Percentiles rank a stretch among this genome's conserved stretches.
Evolutionary conservation across 495 filamentous ascomycete species (phyloP).

Genomic region (Penicillium lagena): DNA sequence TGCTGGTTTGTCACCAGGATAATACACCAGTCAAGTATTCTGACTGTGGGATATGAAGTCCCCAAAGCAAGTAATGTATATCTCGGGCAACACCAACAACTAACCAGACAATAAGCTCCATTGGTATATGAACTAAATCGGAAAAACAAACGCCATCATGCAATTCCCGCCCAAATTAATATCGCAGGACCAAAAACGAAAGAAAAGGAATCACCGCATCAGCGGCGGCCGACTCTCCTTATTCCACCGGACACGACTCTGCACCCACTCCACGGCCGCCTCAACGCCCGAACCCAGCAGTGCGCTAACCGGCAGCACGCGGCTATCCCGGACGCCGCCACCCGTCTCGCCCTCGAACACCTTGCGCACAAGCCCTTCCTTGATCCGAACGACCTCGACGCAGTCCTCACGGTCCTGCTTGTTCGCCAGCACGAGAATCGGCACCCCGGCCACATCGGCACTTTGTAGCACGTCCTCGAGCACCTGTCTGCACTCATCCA

Average conservation of each 20-base stretch:
- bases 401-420: constrained; percentile 98
- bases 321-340: constrained; percentile 73
- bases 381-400: constrained; percentile 93
- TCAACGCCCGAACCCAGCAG: constrained; percentile 84
- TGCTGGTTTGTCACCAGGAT: too few species aligned
- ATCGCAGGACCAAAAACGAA: not conserved
- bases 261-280: constrained; percentile 95
- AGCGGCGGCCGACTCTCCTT: constrained; percentile 86
- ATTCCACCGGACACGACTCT: constrained; percentile 89
- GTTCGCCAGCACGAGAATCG: constrained; percentile 87
- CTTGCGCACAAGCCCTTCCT: constrained; percentile 88
- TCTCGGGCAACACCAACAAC: too few species aligned
- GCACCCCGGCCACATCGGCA: constrained; percentile 81
- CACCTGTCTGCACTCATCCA: constrained; percentile 85
- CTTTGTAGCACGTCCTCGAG: constrained; percentile 79
- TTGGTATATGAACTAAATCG: constrained; percentile 18
- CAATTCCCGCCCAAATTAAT: not conserved
- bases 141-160: not conserved
- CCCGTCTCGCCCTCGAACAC: constrained; percentile 94
- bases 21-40: too few species aligned
- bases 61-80: too few species aligned
- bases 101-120: constrained; percentile 2
- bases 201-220: constrained; percentile 58
- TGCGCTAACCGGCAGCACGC: constrained; percentile 87
- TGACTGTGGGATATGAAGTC: too few species aligned